Evolutionary conservation across 306 rosid species (phyloP), one percentile per base, ranked within the genome.

Genomic region (Sphenostylis stenocarpa): DNA sequence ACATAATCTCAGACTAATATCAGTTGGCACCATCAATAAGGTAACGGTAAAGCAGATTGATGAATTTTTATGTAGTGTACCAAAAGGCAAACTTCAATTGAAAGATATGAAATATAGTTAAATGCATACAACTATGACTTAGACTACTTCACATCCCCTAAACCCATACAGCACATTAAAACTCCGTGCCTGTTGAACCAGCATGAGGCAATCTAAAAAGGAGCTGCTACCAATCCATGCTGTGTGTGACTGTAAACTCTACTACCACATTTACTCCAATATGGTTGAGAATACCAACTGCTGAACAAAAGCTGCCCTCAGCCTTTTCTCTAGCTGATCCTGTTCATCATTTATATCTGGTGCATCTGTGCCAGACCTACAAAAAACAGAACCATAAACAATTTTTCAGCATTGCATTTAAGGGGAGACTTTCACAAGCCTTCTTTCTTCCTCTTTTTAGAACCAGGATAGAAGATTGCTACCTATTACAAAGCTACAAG

Each of bases 271-370:
- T 47, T 73, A 85, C 65, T 66, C 80, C 66, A 90, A 86, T 51
- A 96, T 87, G 75, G 91, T 92, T 51, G 99, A 96, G 55, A 68
- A 60, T 15, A 87, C 64, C 87, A 96, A 66, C 67, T 85, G 79
- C 67, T 89, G 97, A 83, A 83, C 94, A 44, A 92, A 96, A 41
- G 80, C 73, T 13, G 93, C 96, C 79, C 82, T 89, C 76, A 79
- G 75, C 82, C 73, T 83, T 75, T 45, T 85, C 91, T 91, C 97
- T 83, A 79, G 87, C 26, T 52, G 80, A 76, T 92, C 89, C 85
- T 77, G 76, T 58, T 79, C 84, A 66, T 75, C 86, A 52, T 45
- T 84, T 63, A 69, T 78, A 75, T 76, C 72, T 48, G 11, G 24
- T 51, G 66, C 81, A 78, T 80, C 80, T 28, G 84, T 61, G 63